A percentile compares a stretch with the other conserved stretches of the same genome.
Evolutionary conservation across 1,139 yeast species (phyloP).

Genomic region (Zygosaccharomyces pseudobailii): DNA sequence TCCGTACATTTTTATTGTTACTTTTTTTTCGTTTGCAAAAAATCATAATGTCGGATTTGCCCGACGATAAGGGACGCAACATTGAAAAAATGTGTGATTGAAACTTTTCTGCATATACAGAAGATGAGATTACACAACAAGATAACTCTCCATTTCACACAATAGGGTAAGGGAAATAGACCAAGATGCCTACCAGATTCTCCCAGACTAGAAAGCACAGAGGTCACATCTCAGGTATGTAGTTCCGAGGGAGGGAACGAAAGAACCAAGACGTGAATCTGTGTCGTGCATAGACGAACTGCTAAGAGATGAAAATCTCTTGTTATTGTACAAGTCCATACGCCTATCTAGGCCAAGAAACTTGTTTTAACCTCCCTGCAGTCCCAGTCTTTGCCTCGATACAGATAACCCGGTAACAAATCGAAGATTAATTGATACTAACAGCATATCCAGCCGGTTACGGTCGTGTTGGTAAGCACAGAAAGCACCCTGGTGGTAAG

Average conservation of each 20-base stretch:
- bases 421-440: slow-evolving; percentile 13
- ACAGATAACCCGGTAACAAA: neutral
- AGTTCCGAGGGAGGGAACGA: slow-evolving; percentile 38
- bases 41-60: neutral
- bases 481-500: slow-evolving; percentile 99
- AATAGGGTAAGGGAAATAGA: slow-evolving; percentile 7
- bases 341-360: neutral
- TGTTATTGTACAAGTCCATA: neutral
- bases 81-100: neutral
- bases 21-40: neutral
- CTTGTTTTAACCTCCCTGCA: slow-evolving; percentile 2
- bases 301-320: neutral
- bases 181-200: slow-evolving; percentile 95
- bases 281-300: slow-evolving; percentile 11
- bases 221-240: slow-evolving; percentile 99
- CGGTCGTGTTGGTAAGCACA: slow-evolving; percentile 99
- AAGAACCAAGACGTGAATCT: slow-evolving; percentile 38
- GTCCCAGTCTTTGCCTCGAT: neutral
- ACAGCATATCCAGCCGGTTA: slow-evolving; percentile 75
- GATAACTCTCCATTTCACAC: neutral
- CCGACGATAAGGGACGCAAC: neutral
- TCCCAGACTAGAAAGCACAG: slow-evolving; percentile 99
- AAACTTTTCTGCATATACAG: neutral
- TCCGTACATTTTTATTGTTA: neutral
- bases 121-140: neutral